A percentile compares a stretch with the other conserved stretches of the same genome.
phyloP scores from a whole-genome alignment of 108 stramenopile genomes.

The Aurantiochytrium sp. region DNA sequence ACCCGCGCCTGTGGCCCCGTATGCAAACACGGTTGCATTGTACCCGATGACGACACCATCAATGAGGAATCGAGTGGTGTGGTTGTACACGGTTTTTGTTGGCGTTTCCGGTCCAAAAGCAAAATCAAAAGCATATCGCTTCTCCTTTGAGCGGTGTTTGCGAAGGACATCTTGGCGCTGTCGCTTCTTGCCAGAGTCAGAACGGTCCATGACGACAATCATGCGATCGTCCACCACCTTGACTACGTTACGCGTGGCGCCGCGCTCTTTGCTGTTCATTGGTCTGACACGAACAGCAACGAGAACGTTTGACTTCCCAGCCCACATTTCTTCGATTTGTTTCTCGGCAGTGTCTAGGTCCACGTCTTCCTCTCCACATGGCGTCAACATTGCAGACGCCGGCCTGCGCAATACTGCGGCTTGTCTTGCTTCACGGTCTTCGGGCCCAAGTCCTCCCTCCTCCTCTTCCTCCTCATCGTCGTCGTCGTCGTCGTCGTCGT shows the following conservation, averaged over 20 bases:
- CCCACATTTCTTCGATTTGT: constrained; percentile 31
- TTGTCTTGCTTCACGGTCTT: neutral
- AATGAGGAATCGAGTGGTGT: constrained; percentile 34
- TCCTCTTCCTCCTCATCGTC: neutral
- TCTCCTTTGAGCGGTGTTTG: constrained; percentile 30
- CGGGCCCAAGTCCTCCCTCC: neutral
- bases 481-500: neutral
- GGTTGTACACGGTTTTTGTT: constrained; percentile 26
- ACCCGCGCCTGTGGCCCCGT: constrained; percentile 45
- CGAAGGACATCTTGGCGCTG: constrained; percentile 34
- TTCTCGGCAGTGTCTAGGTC: neutral
- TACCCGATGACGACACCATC: constrained; percentile 36
- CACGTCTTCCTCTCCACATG: neutral
- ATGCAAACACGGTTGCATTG: constrained; percentile 48
- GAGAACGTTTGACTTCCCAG: constrained; percentile 44
- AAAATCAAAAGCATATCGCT: constrained; percentile 48
- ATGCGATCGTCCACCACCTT: constrained; percentile 38
- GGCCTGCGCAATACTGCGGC: neutral
- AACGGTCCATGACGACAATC: constrained; percentile 47
- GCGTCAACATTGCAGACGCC: neutral
- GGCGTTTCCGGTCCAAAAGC: constrained; percentile 30
- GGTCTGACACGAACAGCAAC: constrained; percentile 51
- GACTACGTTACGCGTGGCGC: constrained; percentile 30
- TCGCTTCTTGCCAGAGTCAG: constrained; percentile 25
- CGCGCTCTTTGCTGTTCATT: constrained; percentile 38